Base-by-base conservation (phyloP, 2,329 filamentous ascomycete genomes). In the Drechslerella coelobrocha region DNA sequence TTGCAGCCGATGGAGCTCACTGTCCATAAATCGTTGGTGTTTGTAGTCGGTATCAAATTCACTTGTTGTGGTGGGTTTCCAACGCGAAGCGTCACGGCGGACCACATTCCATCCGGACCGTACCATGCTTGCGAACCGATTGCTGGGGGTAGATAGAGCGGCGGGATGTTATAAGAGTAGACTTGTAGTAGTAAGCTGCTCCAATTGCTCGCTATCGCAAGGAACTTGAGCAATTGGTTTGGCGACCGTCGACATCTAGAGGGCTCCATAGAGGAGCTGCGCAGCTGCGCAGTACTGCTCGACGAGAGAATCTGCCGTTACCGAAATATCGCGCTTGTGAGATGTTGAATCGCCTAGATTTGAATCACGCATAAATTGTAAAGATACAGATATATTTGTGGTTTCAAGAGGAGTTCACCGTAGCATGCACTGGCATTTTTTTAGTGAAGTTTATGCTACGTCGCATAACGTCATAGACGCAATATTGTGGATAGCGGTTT, bases 41-140 rank as follows among this genome's bases (percentile, higher is more conserved):
- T 60, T 6, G 55, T 60, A 14, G 55, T 50, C 10, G 55, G 55
- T 60, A 63, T 45, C 19, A 71, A 12, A 17, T 57, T 51, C 14
- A 71, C 65, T 4, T 37, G 26, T 29, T 71, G 65, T 24, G 59
- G 41, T 19, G 59, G 59, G 19, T 50, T 71, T 43, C 65, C 65
- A 29, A 71, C 37, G 10, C 59, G 57, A 27, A 63, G 12, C 12
- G 65, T 71, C 24, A 63, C 31, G 26, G 65, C 60, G 21, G 65
- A 71, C 65, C 65, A 71, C 19, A 23, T 63, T 41, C 65, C 65
- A 43, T 71, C 65, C n/a, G 61, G 61, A 19, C 65, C 65, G 26
- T 56, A 63, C 65, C 65, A 61, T 47, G 37, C 19, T 56, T 56
- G 53, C 23, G 53, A 56, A 43, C 53, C 53, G 23, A 43, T 56